A percentile compares a stretch with the other conserved stretches of the same genome.
Conservation (phyloP, 352 stramenopile genomes). For the Phytophthora sansomeana region DNA sequence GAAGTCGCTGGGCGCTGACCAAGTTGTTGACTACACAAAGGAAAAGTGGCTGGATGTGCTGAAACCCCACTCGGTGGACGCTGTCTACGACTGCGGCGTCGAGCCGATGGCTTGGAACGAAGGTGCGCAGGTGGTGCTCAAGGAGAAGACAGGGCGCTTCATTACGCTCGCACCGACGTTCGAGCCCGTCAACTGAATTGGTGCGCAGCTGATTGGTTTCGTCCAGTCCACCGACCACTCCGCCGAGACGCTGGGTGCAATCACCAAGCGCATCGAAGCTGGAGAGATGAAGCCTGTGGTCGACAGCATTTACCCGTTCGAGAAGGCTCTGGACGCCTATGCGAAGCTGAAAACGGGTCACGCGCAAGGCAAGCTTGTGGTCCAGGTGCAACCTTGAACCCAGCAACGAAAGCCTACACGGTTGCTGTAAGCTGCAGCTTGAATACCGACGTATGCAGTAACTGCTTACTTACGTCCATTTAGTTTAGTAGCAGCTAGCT, state of each 20-base stretch:
- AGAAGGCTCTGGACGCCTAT: slow-evolving; percentile 55
- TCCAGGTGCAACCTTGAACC: background rate
- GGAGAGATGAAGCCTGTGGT: slow-evolving; percentile 45
- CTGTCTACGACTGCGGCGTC: slow-evolving; percentile 39
- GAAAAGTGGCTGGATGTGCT: slow-evolving; percentile 45
- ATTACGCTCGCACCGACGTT: background rate
- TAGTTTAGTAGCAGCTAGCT: too few species aligned
- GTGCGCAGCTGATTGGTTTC: slow-evolving; percentile 1
- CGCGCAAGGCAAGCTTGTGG: slow-evolving; percentile 53
- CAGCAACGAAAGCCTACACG: too few species aligned
- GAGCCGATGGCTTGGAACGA: slow-evolving; percentile 30
- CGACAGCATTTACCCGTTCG: slow-evolving; percentile 56
- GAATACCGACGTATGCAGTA: too few species aligned
- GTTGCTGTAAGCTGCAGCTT: too few species aligned
- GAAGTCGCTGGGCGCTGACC: slow-evolving; percentile 34
- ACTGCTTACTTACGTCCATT: too few species aligned
- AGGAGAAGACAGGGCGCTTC: slow-evolving; percentile 20
- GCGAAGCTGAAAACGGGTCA: slow-evolving; percentile 51
- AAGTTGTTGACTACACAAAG: slow-evolving; percentile 42
- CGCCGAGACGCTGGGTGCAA: background rate
- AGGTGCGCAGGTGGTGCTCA: slow-evolving; percentile 18
- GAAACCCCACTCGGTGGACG: slow-evolving; percentile 3
- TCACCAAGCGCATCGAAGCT: slow-evolving; percentile 42
- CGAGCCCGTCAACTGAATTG: background rate
- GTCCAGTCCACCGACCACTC: background rate